Conservation (phyloP, 2,329 filamentous ascomycete species). For the Nemania sp. region DNA sequence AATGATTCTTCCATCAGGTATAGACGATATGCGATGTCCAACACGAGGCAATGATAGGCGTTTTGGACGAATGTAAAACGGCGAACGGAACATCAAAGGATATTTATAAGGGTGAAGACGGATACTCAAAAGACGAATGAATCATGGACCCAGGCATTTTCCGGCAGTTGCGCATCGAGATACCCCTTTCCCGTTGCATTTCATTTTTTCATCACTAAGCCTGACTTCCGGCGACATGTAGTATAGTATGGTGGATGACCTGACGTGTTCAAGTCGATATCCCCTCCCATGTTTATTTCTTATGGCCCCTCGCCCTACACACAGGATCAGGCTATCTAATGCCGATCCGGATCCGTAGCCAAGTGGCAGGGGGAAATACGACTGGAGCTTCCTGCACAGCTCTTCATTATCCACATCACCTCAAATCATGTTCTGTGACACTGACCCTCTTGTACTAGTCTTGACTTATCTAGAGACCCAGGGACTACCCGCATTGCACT, state of each 20-base stretch:
- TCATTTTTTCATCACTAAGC: constrained; percentile 30
- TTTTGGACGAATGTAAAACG: constrained; percentile 25
- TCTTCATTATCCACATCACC: constrained; percentile 23
- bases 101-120: constrained; percentile 24
- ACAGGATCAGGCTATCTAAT: constrained; percentile 33
- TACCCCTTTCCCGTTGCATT: constrained; percentile 43
- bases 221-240: constrained; percentile 32
- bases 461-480: not conserved
- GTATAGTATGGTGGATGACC: constrained; percentile 42
- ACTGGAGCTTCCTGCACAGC: constrained; percentile 17
- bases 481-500: constrained; percentile 1
- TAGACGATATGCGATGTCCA: constrained; percentile 8
- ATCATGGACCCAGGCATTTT: constrained; percentile 33
- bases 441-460: constrained; percentile 16
- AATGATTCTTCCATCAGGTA: not conserved
- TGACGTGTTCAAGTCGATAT: constrained; percentile 33
- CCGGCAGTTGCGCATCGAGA: constrained; percentile 31
- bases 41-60: constrained; percentile 28
- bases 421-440: constrained; percentile 30
- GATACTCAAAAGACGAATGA: constrained; percentile 26
- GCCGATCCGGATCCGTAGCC: constrained; percentile 40
- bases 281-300: constrained; percentile 19
- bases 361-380: constrained; percentile 49
- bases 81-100: constrained; percentile 29
- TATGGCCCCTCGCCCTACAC: constrained; percentile 42